Conservation (phyloP, 1,284 basidiomycete genomes). For the Takashimella koratensis region DNA sequence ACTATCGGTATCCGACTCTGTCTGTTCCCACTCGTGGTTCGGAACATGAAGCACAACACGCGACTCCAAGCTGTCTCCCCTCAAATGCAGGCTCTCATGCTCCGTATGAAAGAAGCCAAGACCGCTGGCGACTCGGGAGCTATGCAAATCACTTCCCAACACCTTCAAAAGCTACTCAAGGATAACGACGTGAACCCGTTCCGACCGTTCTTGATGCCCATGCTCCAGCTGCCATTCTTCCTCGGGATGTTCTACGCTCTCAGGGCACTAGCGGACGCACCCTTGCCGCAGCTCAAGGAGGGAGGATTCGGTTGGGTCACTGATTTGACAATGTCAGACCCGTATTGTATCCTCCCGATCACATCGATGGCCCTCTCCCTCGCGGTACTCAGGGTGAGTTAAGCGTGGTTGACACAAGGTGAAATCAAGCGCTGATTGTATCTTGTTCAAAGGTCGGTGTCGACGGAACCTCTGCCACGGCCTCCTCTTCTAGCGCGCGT, state of each 20-base stretch:
- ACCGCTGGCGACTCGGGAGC: constrained; percentile 55
- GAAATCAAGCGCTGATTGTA: constrained; percentile 47
- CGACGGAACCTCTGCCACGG: constrained; percentile 52
- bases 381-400: constrained; percentile 63
- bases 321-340: constrained; percentile 75
- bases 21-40: constrained; percentile 68
- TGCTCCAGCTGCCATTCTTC: constrained; percentile 74
- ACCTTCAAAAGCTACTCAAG: constrained; percentile 63
- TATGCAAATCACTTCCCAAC: constrained; percentile 57
- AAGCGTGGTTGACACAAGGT: constrained; percentile 54
- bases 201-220: constrained; percentile 58
- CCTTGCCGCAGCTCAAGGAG: constrained; percentile 66
- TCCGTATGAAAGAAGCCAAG: constrained; percentile 54
- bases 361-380: constrained; percentile 64
- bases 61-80: constrained; percentile 65
- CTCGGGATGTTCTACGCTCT: constrained; percentile 83
- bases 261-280: constrained; percentile 65
- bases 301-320: constrained; percentile 75
- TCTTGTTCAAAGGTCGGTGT: too few species aligned
- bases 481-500: constrained; percentile 15
- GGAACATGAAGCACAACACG: constrained; percentile 63
- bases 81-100: constrained; percentile 58
- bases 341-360: constrained; percentile 72
- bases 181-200: constrained; percentile 67
- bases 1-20: constrained; percentile 65